A percentile compares a stretch with the other conserved stretches of the same genome.
Evolutionary conservation across 73 alveolate genomes (phyloP).

Genomic region (Paramecium biaurelia): DNA sequence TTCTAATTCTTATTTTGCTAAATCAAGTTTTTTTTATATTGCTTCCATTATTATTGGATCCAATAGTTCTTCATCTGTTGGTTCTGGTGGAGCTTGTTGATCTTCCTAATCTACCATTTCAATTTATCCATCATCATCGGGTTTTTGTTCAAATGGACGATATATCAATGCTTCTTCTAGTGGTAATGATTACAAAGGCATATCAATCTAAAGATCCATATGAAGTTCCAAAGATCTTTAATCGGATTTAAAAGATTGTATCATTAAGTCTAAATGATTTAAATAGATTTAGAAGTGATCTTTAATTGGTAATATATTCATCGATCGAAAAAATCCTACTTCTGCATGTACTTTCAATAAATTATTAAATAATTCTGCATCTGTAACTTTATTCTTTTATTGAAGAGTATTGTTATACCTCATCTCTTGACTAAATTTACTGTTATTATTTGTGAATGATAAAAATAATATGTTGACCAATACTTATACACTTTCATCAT

Average conservation of each 20-base stretch:
- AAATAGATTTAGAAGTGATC: background rate
- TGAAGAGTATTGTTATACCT: background rate
- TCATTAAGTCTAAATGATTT: background rate
- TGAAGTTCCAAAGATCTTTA: conserved; percentile 30
- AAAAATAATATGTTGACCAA: background rate
- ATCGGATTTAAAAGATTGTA: background rate
- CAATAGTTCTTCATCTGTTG: conserved; percentile 37
- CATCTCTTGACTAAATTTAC: background rate
- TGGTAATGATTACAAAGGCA: background rate
- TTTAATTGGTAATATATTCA: background rate
- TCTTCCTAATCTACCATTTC: background rate
- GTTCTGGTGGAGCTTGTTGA: background rate
- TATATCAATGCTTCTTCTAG: conserved; percentile 18
- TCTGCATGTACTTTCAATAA: background rate
- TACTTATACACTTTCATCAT: background rate
- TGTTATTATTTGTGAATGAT: background rate
- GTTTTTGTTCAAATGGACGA: background rate
- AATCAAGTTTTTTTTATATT: background rate
- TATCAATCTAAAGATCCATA: background rate
- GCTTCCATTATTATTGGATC: background rate
- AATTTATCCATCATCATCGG: background rate
- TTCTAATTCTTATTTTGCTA: background rate
- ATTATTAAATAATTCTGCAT: background rate
- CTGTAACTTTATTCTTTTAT: background rate
- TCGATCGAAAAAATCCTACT: background rate